Conservation (phyloP, 148 eudicot species). For the Drosera capensis region DNA sequence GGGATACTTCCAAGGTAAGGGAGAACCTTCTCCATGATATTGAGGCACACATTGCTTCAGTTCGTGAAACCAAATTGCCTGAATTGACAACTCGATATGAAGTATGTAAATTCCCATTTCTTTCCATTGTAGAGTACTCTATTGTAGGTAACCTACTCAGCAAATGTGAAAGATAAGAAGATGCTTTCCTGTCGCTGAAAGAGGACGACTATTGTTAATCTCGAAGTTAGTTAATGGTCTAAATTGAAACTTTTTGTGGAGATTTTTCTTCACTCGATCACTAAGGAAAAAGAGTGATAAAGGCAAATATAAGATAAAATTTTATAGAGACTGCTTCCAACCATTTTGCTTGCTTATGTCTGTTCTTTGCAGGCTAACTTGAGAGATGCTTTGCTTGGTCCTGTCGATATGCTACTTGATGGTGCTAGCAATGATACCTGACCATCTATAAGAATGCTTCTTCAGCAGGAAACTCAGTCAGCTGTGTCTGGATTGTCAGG, state of each 20-base stretch:
- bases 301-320: background rate
- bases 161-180: no score
- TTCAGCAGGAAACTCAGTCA: constrained; percentile 57
- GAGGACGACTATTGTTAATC: background rate
- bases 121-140: background rate
- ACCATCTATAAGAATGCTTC: constrained; percentile 84
- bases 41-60: constrained; percentile 67
- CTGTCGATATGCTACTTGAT: constrained; percentile 90
- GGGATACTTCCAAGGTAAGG: constrained; percentile 75
- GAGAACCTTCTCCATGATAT: constrained; percentile 72
- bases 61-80: constrained; percentile 67
- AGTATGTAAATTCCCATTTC: constrained; percentile 23
- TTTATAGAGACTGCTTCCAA: background rate
- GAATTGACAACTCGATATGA: constrained; percentile 71
- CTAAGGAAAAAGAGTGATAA: background rate
- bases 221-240: background rate
- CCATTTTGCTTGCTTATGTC: constrained; percentile 2
- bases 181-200: no score
- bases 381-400: constrained; percentile 65
- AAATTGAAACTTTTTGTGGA: background rate
- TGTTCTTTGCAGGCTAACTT: constrained; percentile 44
- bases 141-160: no score
- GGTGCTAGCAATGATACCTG: constrained; percentile 84
- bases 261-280: background rate
- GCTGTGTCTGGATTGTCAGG: constrained; percentile 64